Base-by-base conservation (phyloP, 805 yeast species). In the Cyberlindnera veronae region DNA sequence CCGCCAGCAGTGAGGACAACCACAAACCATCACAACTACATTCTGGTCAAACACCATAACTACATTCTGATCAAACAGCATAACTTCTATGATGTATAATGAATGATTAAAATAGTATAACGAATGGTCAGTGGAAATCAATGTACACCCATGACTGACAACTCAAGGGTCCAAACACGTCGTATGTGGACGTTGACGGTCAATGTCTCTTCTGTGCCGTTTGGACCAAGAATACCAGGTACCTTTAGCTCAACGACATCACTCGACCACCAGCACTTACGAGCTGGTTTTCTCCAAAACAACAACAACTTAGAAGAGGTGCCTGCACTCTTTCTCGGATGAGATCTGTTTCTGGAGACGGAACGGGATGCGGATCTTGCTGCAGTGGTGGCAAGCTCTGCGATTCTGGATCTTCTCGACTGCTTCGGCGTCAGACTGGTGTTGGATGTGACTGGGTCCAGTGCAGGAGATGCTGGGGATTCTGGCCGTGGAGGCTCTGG, bases 221-320 rank as follows among this genome's bases (percentile, higher is more conserved):
- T 56, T 13, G 55, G 55, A 10, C 58, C 63, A 18, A 52, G 45
- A 16, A 64, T 44, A 3, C 57, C 62, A 5, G 61, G 62, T 14
- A 68, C 60, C 16, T 55, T 64, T 42, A 65, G 65, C 32, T 77
- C 79, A 16, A 77, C 62, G 21, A 63, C 68, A 32, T 78, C 76
- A 58, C 79, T 77, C 6, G 86, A 74, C 99, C 99, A 93, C 99
- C 99, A 93, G 66, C 99, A 93, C 60, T 93, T 93, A 57, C 98
- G 76, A 2, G 99, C 99, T 1, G 99, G 99, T 59, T 93, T 93
- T 48, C 95, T 76, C 98, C 99, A 93, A 58, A 93, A 93, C 38
- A 93, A 66, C 27, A 93, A 69, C 37, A 93, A 71, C 61, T 93
- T 93, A 51, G 70, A 77, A 48, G 54, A 67, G 51, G 50, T 65